Evolutionary conservation across 108 stramenopile genomes (phyloP).

Genomic region (Nannochloropsis granulata): DNA sequence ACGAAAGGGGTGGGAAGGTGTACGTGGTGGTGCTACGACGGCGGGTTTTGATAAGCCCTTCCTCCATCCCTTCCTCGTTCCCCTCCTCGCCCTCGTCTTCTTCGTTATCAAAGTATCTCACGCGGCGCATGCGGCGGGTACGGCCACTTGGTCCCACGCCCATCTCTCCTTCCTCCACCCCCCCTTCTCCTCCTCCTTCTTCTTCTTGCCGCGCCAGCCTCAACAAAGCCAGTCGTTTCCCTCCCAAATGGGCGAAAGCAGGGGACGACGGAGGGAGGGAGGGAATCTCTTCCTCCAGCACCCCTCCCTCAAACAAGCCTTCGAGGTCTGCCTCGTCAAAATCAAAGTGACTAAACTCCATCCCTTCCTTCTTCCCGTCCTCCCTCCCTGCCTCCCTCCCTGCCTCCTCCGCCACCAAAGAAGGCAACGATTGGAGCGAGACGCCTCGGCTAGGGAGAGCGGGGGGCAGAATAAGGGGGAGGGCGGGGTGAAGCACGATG

Average conservation of each 20-base stretch:
- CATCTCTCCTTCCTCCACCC: not conserved
- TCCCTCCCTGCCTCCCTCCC: not conserved
- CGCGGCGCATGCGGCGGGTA: too few species aligned
- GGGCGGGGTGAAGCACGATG: not conserved
- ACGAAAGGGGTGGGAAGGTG: not conserved
- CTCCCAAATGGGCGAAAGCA: too few species aligned
- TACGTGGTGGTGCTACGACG: not conserved
- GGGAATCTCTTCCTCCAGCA: too few species aligned
- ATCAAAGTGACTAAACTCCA: too few species aligned
- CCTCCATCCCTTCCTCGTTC: not conserved
- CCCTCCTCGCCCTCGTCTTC: not conserved
- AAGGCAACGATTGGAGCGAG: too few species aligned
- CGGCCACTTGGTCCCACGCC: too few species aligned
- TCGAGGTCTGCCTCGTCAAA: too few species aligned
- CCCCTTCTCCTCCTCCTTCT: not conserved
- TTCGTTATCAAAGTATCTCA: not conserved
- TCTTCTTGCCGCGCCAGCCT: not conserved
- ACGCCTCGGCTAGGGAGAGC: too few species aligned
- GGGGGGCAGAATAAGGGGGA: too few species aligned
- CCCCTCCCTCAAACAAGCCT: too few species aligned
- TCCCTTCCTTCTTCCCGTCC: too few species aligned
- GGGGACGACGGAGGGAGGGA: too few species aligned
- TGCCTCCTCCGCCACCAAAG: not conserved
- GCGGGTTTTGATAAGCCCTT: not conserved
- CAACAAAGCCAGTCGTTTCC: not conserved